Conservation (phyloP, 768 basidiomycete genomes). For the Gyrodon lividus region DNA sequence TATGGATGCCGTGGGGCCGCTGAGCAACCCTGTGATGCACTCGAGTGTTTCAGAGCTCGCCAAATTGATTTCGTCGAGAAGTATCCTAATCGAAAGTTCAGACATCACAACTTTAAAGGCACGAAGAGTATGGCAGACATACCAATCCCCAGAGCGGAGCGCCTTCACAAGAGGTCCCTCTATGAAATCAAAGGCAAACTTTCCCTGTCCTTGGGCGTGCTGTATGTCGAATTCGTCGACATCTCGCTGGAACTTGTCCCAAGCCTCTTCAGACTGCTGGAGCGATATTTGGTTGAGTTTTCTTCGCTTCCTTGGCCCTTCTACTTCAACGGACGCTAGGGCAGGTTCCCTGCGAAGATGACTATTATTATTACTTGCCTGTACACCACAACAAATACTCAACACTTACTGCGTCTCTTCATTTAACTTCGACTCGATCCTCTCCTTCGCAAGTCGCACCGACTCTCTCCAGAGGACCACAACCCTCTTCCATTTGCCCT, state of each 20-base stretch:
- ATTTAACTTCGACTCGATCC: slow-evolving; percentile 42
- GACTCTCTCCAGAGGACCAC: slow-evolving; percentile 85
- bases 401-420: slow-evolving; percentile 29
- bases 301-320: slow-evolving; percentile 65
- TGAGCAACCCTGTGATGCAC: slow-evolving; percentile 84
- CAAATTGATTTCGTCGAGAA: slow-evolving; percentile 95
- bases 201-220: slow-evolving; percentile 83
- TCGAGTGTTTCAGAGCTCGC: slow-evolving; percentile 94
- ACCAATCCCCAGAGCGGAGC: slow-evolving; percentile 88
- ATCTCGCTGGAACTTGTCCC: slow-evolving; percentile 66
- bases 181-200: slow-evolving; percentile 91
- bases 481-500: slow-evolving; percentile 82
- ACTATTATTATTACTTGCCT: slow-evolving; percentile 1
- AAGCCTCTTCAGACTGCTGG: slow-evolving; percentile 49
- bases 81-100: slow-evolving; percentile 55
- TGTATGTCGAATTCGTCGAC: slow-evolving; percentile 84
- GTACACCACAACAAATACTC: background rate
- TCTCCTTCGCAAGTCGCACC: slow-evolving; percentile 62
- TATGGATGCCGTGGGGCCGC: slow-evolving; percentile 83
- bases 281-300: slow-evolving; percentile 51
- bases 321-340: slow-evolving; percentile 36
- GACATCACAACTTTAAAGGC: background rate
- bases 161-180: slow-evolving; percentile 96
- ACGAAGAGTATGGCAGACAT: slow-evolving; percentile 26
- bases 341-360: slow-evolving; percentile 10